Percentiles rank a stretch among this genome's conserved stretches.
phyloP scores from a whole-genome alignment of 2,329 filamentous ascomycete genomes.

The Sordariomycetes sp. region DNA sequence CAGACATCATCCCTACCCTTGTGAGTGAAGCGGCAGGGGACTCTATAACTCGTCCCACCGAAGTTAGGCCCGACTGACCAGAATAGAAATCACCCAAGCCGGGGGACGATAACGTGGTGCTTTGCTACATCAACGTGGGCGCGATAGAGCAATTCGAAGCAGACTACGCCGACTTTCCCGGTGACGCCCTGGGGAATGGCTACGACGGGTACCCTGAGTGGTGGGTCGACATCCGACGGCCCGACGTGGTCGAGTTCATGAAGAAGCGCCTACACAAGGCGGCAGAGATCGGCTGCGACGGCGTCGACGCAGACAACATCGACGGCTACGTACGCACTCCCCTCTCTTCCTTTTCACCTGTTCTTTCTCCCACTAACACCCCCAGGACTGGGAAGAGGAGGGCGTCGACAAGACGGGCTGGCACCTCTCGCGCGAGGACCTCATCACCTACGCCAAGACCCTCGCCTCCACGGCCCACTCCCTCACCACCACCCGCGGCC shows the following conservation, averaged over 20 bases:
- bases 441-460: slow-evolving; percentile 16
- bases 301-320: slow-evolving; percentile 23
- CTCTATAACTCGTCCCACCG: slow-evolving; percentile 4
- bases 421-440: slow-evolving; percentile 16
- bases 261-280: slow-evolving; percentile 17
- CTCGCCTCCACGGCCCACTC: slow-evolving; percentile 18
- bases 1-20: slow-evolving; percentile 16
- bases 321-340: slow-evolving; percentile 15
- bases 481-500: slow-evolving; percentile 12
- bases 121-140: slow-evolving; percentile 23
- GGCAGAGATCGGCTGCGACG: slow-evolving; percentile 18
- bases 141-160: slow-evolving; percentile 12
- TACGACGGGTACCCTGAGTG: slow-evolving; percentile 16
- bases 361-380: background rate
- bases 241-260: slow-evolving; percentile 16
- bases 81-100: slow-evolving; percentile 3
- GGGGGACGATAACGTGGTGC: slow-evolving; percentile 17
- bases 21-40: slow-evolving; percentile 12
- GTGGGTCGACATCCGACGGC: slow-evolving; percentile 17
- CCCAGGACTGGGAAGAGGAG: slow-evolving; percentile 1
- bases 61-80: background rate
- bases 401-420: slow-evolving; percentile 15
- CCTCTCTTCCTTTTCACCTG: background rate
- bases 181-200: slow-evolving; percentile 12
- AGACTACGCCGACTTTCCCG: slow-evolving; percentile 12